Conservation (phyloP, 352 stramenopile genomes). For the Pythium volutum region DNA sequence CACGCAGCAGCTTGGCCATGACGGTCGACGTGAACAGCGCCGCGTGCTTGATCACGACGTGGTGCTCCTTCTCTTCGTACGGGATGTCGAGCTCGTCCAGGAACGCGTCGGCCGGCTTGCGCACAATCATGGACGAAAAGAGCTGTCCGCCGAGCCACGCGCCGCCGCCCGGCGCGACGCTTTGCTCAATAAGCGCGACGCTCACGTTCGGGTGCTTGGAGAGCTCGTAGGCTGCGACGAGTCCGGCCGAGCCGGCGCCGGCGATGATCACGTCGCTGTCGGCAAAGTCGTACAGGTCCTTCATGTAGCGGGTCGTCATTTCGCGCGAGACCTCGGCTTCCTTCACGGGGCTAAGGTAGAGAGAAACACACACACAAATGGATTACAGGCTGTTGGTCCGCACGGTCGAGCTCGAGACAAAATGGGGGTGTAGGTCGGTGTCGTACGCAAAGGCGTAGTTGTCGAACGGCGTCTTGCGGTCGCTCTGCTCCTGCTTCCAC, state of each 20-base stretch:
- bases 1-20: constrained; percentile 53
- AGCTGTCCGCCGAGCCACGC: constrained; percentile 62
- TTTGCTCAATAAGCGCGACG: constrained; percentile 63
- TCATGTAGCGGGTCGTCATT: constrained; percentile 74
- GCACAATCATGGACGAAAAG: constrained; percentile 68
- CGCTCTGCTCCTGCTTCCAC: constrained; percentile 43
- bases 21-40: constrained; percentile 65
- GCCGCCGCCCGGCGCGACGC: constrained; percentile 48
- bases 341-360: constrained; percentile 42
- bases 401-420: neutral
- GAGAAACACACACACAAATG: too few species aligned
- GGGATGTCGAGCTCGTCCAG: constrained; percentile 66
- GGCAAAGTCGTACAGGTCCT: constrained; percentile 72
- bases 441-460: constrained; percentile 60
- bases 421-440: neutral
- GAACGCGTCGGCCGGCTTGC: constrained; percentile 59
- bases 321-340: constrained; percentile 62
- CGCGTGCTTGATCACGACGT: constrained; percentile 67
- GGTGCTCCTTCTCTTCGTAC: constrained; percentile 60
- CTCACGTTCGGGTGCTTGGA: constrained; percentile 58
- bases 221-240: constrained; percentile 58
- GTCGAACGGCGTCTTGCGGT: constrained; percentile 51
- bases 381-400: neutral
- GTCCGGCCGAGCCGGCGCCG: constrained; percentile 50
- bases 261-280: constrained; percentile 68